phyloP scores from a whole-genome alignment of 164 flowering plant species.

The Platanus orientalis region DNA sequence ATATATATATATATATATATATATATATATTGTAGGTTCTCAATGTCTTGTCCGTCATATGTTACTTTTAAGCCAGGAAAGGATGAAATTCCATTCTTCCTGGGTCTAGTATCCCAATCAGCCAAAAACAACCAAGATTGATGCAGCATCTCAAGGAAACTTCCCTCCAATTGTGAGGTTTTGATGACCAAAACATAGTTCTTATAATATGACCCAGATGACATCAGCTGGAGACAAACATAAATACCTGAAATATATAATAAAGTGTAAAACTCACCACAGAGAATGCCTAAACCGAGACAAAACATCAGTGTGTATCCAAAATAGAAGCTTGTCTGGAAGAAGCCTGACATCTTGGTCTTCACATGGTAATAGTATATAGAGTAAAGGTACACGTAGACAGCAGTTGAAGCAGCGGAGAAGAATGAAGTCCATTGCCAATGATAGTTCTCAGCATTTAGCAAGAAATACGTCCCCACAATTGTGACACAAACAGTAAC shows the following conservation, averaged over 20 bases:
- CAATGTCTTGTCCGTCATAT: too few relatives aligned
- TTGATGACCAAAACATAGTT: too few relatives aligned
- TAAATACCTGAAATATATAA: neutral
- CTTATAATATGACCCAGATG: too few relatives aligned
- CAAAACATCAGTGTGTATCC: conserved; percentile 98
- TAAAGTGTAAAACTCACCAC: conserved; percentile 59
- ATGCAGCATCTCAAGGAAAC: too few relatives aligned
- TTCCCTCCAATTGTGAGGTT: too few relatives aligned
- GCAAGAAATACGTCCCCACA: conserved; percentile 92
- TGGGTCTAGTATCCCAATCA: too few relatives aligned
- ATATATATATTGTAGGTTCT: too few relatives aligned
- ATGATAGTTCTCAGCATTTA: conserved; percentile 98
- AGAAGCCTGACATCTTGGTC: conserved; percentile 99
- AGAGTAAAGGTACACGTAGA: conserved; percentile 91
- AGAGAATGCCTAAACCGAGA: conserved; percentile 90
- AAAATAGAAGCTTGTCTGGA: conserved; percentile 98
- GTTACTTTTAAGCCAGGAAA: too few relatives aligned
- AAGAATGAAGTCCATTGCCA: conserved; percentile 99
- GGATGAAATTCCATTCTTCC: too few relatives aligned
- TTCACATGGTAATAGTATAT: conserved; percentile 87
- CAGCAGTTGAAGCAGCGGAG: conserved; percentile 96
- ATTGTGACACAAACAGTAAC: conserved; percentile 98
- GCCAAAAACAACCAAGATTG: too few relatives aligned
- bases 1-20: too few relatives aligned
- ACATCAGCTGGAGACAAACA: neutral